Evolutionary conservation across 257 asterid genomes (phyloP).

Genomic region (Buddleja alternifolia): DNA sequence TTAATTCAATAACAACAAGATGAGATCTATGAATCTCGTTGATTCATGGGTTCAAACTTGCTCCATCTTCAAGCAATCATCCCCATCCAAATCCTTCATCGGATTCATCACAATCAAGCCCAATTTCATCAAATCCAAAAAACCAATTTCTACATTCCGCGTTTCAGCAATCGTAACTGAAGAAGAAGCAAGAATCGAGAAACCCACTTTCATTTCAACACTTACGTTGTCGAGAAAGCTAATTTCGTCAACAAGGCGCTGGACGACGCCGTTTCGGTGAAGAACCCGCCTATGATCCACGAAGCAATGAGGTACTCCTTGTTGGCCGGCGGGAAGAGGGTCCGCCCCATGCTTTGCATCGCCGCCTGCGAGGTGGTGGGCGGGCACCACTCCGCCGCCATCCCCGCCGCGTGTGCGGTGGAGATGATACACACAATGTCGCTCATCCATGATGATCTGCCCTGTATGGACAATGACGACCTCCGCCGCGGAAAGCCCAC

Average conservation of each 20-base stretch:
- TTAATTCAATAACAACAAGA: conserved; percentile 14
- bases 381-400: conserved; percentile 35
- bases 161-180: conserved; percentile 29
- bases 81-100: conserved; percentile 24
- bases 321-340: conserved; percentile 48
- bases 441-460: conserved; percentile 45
- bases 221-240: conserved; percentile 38
- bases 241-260: conserved; percentile 37
- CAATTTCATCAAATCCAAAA: conserved; percentile 1
- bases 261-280: conserved; percentile 47
- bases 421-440: conserved; percentile 59
- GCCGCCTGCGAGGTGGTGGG: conserved; percentile 52
- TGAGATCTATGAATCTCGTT: conserved; percentile 43
- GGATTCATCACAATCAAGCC: conserved; percentile 3
- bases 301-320: conserved; percentile 48
- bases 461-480: conserved; percentile 53
- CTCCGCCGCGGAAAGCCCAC: conserved; percentile 52
- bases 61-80: conserved; percentile 31
- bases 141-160: conserved; percentile 4
- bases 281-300: conserved; percentile 39
- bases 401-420: conserved; percentile 52
- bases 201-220: conserved; percentile 34
- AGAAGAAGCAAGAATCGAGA: conserved; percentile 16
- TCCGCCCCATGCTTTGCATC: conserved; percentile 45
- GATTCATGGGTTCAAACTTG: conserved; percentile 40